Conservation (phyloP, 768 basidiomycete species). For the Naganishia antarctica region DNA sequence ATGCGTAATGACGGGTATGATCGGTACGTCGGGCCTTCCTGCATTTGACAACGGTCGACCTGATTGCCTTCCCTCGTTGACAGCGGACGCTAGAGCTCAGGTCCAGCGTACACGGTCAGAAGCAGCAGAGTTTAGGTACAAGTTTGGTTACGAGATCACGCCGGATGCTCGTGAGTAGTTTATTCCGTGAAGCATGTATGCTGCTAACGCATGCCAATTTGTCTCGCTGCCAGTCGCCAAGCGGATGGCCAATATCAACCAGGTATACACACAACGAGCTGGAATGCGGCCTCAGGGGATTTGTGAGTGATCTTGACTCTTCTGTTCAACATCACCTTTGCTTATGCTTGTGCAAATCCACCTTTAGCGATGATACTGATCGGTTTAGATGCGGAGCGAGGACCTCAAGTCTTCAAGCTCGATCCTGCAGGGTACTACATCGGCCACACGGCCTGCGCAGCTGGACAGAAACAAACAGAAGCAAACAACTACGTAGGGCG, state of each 20-base stretch:
- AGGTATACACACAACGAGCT: slow-evolving; percentile 95
- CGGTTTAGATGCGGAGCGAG: slow-evolving; percentile 80
- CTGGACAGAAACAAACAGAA: slow-evolving; percentile 91
- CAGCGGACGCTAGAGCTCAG: slow-evolving; percentile 89
- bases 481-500: slow-evolving; percentile 80
- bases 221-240: slow-evolving; percentile 61
- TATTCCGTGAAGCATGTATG: too few relatives aligned
- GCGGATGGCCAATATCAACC: slow-evolving; percentile 93
- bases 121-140: slow-evolving; percentile 88
- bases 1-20: slow-evolving; percentile 95
- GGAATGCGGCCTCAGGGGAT: slow-evolving; percentile 96
- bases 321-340: not conserved
- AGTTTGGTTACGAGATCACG: slow-evolving; percentile 96
- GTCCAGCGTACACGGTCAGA: slow-evolving; percentile 78
- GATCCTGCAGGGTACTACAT: slow-evolving; percentile 99
- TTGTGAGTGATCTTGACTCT: slow-evolving; percentile 55
- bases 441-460: slow-evolving; percentile 93
- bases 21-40: slow-evolving; percentile 59
- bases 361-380: slow-evolving; percentile 86
- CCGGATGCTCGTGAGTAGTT: slow-evolving; percentile 65
- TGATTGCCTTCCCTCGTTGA: not conserved
- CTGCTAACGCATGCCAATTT: not conserved
- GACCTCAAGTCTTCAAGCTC: slow-evolving; percentile 96
- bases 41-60: not conserved
- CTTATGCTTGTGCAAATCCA: not conserved